phyloP scores from a whole-genome alignment of 192 early-diverging fungal species.

The Haplosporangium gracile region DNA sequence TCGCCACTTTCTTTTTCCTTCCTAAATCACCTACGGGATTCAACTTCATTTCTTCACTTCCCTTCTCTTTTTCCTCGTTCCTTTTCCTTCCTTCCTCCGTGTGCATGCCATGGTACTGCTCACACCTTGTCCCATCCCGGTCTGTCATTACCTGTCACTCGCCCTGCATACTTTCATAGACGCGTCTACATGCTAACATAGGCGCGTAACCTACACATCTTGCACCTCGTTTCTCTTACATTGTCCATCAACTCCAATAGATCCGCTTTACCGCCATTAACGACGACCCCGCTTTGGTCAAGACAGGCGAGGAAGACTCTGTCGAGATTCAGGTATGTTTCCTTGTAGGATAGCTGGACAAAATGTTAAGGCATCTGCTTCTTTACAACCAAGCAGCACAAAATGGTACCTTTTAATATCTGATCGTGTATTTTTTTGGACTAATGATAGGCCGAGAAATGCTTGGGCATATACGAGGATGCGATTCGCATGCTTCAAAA shows the following conservation, averaged over 20 bases:
- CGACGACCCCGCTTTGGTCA: slow-evolving; percentile 40
- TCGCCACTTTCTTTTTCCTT: not conserved
- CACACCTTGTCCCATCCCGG: not conserved
- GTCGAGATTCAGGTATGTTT: slow-evolving; percentile 47
- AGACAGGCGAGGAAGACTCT: slow-evolving; percentile 48
- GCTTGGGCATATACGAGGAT: slow-evolving; percentile 57
- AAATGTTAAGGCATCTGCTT: not conserved
- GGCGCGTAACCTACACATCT: slow-evolving; percentile 4
- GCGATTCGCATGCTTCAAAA: slow-evolving; percentile 60
- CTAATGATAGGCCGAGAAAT: slow-evolving; percentile 58
- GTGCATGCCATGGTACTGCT: slow-evolving; percentile 7
- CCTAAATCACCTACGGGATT: not conserved
- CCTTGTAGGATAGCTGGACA: no score
- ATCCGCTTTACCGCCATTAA: slow-evolving; percentile 54
- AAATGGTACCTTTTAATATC: not conserved
- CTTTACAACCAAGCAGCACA: not conserved
- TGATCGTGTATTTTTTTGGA: not conserved
- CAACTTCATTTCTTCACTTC: not conserved
- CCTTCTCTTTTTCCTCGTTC: not conserved
- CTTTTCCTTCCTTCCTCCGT: not conserved
- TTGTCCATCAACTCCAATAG: slow-evolving; percentile 14
- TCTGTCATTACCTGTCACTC: not conserved
- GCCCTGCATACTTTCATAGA: not conserved
- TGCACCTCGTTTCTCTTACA: not conserved
- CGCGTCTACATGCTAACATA: not conserved